Base-by-base conservation (phyloP, 2,329 filamentous ascomycete species). In the Fusarium udum region DNA sequence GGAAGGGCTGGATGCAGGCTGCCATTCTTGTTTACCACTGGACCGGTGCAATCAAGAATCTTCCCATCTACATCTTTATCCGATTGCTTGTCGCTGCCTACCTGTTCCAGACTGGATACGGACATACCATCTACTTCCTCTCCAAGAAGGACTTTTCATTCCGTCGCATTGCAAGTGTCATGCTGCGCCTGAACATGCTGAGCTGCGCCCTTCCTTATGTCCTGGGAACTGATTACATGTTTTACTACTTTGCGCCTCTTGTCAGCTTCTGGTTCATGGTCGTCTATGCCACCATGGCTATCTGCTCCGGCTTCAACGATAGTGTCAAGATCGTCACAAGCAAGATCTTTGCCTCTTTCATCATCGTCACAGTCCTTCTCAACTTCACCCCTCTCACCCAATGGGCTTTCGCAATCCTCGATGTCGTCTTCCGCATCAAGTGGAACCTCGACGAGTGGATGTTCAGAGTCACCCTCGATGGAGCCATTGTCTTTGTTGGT, bases 1-100 rank as follows among this genome's bases (percentile, higher is more conserved):
- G 89, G 86, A 92, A 91, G 80, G 91, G 91, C 5, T 87, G 89
- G 84, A 90, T 92, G 87, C 89, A 91, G 71, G 83, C 84, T 20
- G 79, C 85, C 24, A 81, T 86, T 52, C 74, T 85, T 8, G 80
- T 89, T 18, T 91, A 90, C 74, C 87, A 90, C 68, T 91, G 89
- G 78, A 87, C 88, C 39, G 85, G 87, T 26, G 87, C 85, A 12
- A 87, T 68, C 77, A 81, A 20, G 9, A 65, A 69, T 6, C 78
- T 89, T 9, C 85, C 85, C 76, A 84, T 89, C 37, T 89, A 90
- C 79, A 84, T 88, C 74, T 80, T 88, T 58, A 81, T 89, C 18
- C 86, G 88, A 22, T 77, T 91, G 8, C 81, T 88, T 31, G 83
- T 90, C 12, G 85, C 89, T 3, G 83, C 85, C 4, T 92, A 91